Conservation (phyloP, 2,329 filamentous ascomycete genomes). For the Hawksworthiomyces lignivorus region DNA sequence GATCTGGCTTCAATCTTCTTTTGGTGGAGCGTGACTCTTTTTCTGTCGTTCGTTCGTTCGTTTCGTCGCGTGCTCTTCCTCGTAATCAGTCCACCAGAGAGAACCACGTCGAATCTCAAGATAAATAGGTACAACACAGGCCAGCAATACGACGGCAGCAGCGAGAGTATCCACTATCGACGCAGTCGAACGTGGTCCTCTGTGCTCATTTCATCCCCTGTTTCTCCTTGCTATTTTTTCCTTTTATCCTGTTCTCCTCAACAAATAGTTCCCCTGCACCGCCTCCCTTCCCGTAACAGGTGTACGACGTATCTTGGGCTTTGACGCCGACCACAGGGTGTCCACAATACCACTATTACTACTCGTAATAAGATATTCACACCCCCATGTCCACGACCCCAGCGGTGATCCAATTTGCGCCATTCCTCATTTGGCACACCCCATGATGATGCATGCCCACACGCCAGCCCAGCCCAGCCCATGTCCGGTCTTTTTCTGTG, state of each 20-base stretch:
- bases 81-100: slow-evolving; percentile 1
- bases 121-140: slow-evolving; percentile 3
- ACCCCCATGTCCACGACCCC: slow-evolving; percentile 1
- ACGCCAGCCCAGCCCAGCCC: slow-evolving; percentile 11
- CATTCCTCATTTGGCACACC: slow-evolving; percentile 11
- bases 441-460: slow-evolving; percentile 13
- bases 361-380: not conserved
- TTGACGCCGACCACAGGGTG: slow-evolving; percentile 4
- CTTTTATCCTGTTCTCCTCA: not conserved
- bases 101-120: slow-evolving; percentile 5
- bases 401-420: slow-evolving; percentile 7
- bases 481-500: not conserved
- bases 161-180: slow-evolving; percentile 4
- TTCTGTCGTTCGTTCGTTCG: too few relatives aligned
- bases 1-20: slow-evolving; percentile 1
- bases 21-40: not conserved
- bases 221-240: not conserved
- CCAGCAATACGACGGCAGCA: not conserved
- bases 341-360: too few relatives aligned
- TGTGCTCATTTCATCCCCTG: slow-evolving; percentile 7
- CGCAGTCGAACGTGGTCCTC: not conserved
- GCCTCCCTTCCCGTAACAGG: not conserved
- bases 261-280: not conserved
- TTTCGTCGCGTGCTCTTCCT: slow-evolving; percentile 4
- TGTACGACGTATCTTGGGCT: not conserved